Evolutionary conservation across 2,329 filamentous ascomycete species (phyloP), one percentile per base, ranked within the genome.

Genomic region (Paracoccidioides lutzii): DNA sequence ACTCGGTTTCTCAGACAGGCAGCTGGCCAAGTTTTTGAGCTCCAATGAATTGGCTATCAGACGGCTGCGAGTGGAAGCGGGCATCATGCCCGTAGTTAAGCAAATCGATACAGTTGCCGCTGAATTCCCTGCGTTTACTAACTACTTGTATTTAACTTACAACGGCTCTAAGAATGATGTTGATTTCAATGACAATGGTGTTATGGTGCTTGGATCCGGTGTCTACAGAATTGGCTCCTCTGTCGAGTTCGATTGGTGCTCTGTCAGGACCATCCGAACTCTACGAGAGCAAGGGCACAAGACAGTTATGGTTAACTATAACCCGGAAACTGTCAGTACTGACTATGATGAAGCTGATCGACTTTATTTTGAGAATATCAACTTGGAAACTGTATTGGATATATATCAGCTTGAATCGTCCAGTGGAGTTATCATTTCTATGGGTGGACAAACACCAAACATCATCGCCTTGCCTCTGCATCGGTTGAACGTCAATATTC

Each of bases 161-260:
- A 96, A 96, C 66, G 91, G 87, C 12, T 84, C 83, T 0, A 87
- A 91, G 71, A 84, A 87, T 62, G 93, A 98, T 65, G 77, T 97
- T 55, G 68, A 70, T 12, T 97, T 97, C 66, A 79, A 89, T 8
- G 93, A 98, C 67, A 83, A 91, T 59, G 93, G 93, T 66, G 81
- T 96, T 59, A 96, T 97, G 90, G 91, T 98, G 7, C 78, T 97
- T 35, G 91, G 91, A 12, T 96, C 90, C 37, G 91, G 91, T 71
- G 90, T 96, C 8, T 97, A 97, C 77, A 83, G 93, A 59, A 98
- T 98, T 61, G 93, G 93, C 62, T 96, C 90, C 0, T 96, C 91
- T 0, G 93, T 98, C 57, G 93, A 98, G 69, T 98, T 98, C 71
- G 93, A 98, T 72, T 98, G 93, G 93, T 97, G 93, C 71, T 95